A percentile compares a stretch with the other conserved stretches of the same genome.
phyloP scores from a whole-genome alignment of 2,329 filamentous ascomycete species.

The Cordyceps pruinosa region DNA sequence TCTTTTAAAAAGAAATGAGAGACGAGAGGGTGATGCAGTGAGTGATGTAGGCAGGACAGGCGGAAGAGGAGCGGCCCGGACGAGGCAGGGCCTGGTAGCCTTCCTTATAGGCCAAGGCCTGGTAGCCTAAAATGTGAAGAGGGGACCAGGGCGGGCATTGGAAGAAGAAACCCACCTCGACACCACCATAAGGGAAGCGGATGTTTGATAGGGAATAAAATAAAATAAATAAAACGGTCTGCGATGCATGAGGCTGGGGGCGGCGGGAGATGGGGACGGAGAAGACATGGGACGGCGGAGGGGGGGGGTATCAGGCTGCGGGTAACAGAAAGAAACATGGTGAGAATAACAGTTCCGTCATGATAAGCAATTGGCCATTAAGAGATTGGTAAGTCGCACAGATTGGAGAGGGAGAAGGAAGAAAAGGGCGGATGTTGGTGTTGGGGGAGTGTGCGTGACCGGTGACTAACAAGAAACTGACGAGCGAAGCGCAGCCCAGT shows the following conservation, averaged over 20 bases:
- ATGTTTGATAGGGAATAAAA: neutral
- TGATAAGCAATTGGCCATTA: neutral
- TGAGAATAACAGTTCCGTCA: neutral
- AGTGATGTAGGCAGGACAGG: neutral
- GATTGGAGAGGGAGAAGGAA: neutral
- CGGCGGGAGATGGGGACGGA: neutral
- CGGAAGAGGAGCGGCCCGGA: neutral
- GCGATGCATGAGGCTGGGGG: slow-evolving; percentile 1
- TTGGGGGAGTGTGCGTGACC: neutral
- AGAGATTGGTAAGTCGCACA: neutral
- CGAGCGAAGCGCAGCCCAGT: neutral
- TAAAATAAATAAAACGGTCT: neutral
- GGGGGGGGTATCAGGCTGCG: neutral
- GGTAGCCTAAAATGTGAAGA: slow-evolving; percentile 4
- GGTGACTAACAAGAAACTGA: slow-evolving; percentile 1
- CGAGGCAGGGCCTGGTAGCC: neutral
- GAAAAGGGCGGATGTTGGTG: neutral
- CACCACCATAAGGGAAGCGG: neutral
- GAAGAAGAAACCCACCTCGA: neutral
- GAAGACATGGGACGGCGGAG: slow-evolving; percentile 21
- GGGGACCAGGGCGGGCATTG: neutral
- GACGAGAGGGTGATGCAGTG: slow-evolving; percentile 7
- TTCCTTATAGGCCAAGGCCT: slow-evolving; percentile 7
- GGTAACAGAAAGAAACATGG: neutral
- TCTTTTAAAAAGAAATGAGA: slow-evolving; percentile 2